These are phyloP conservation scores for Stephanodiscus minutulus DNA, from an alignment of 108 stramenopile genomes.

Conservation along the genomic window DNA sequence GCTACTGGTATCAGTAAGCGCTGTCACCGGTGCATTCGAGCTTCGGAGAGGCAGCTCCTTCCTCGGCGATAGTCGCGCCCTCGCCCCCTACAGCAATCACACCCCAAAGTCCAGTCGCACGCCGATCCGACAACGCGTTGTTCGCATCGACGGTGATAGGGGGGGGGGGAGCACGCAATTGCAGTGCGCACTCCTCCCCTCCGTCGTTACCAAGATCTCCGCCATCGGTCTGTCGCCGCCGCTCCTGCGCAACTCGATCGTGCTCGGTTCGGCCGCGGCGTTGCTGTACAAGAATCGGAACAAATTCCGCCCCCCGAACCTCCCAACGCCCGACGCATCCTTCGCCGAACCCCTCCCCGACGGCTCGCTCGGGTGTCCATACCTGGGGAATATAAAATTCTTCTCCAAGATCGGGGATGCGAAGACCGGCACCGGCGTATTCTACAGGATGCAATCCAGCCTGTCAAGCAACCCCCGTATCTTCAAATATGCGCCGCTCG, in stretches of 20 bases:
- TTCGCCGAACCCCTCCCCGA: conserved; percentile 36
- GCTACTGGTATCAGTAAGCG: neutral
- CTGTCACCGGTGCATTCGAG: neutral
- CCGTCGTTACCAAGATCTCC: conserved; percentile 11
- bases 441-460: conserved; percentile 22
- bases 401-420: conserved; percentile 10
- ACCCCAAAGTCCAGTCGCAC: neutral
- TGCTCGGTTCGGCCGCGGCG: conserved; percentile 24
- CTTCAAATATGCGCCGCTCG: conserved; percentile 29
- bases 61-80: neutral
- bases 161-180: conserved; percentile 12
- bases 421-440: conserved; percentile 35
- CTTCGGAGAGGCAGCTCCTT: neutral
- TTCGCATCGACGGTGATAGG: neutral
- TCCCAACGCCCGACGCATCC: conserved; percentile 13
- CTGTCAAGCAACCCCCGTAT: conserved; percentile 6
- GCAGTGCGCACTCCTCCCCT: conserved; percentile 13
- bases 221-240: conserved; percentile 15
- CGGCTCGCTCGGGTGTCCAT: conserved; percentile 27
- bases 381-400: conserved; percentile 13
- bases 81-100: neutral
- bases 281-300: conserved; percentile 21
- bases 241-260: conserved; percentile 21
- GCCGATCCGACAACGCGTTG: neutral
- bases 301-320: conserved; percentile 13